Evolutionary conservation across 2,329 filamentous ascomycete species (phyloP).

Genomic region (Venturia asperata): DNA sequence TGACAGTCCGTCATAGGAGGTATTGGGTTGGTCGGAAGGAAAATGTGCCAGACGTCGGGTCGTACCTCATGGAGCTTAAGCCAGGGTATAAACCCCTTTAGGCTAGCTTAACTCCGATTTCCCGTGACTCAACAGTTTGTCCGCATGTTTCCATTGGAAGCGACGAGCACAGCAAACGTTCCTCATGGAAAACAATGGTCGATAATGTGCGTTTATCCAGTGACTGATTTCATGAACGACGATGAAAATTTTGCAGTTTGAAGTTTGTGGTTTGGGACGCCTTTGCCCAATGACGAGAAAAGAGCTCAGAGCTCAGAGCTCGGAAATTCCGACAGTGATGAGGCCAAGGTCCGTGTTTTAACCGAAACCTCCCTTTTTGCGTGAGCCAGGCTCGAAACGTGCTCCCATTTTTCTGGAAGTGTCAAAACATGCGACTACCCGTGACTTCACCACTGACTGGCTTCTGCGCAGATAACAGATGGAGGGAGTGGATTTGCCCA

Average conservation of each 20-base stretch:
- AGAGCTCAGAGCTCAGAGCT: not conserved
- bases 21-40: not conserved
- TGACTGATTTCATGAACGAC: too few relatives aligned
- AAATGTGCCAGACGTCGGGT: not conserved
- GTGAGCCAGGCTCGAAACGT: not conserved
- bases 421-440: not conserved
- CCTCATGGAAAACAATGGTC: too few relatives aligned
- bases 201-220: too few relatives aligned
- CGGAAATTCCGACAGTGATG: not conserved
- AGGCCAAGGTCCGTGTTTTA: not conserved
- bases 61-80: too few relatives aligned
- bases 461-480: too few relatives aligned
- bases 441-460: too few relatives aligned
- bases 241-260: too few relatives aligned
- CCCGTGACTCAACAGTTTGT: not conserved
- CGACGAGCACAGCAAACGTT: too few relatives aligned
- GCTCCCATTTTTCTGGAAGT: not conserved
- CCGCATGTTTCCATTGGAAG: not conserved
- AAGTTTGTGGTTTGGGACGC: too few relatives aligned
- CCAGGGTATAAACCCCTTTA: not conserved
- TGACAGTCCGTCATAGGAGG: not conserved
- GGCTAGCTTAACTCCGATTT: too few relatives aligned
- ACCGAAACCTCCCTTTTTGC: not conserved
- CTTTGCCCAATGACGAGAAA: not conserved
- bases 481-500: not conserved